A percentile compares a stretch with the other conserved stretches of the same genome.
Conservation (phyloP, 768 basidiomycete species). For the Kwoniella dejecticola region DNA sequence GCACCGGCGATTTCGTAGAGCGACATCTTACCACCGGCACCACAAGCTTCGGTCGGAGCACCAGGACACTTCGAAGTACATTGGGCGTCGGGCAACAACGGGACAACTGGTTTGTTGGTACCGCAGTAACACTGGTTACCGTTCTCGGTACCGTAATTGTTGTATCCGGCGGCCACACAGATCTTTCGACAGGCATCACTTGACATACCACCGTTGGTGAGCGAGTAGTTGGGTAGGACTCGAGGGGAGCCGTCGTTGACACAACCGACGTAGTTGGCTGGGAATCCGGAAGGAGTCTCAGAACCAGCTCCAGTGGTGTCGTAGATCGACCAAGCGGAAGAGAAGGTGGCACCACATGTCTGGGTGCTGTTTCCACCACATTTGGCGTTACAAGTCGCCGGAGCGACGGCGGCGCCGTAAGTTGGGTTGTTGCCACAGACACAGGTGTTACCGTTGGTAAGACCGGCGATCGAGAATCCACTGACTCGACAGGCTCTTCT, state of each 20-base stretch:
- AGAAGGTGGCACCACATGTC: slow-evolving; percentile 35
- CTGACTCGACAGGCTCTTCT: slow-evolving; percentile 41
- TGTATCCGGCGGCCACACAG: slow-evolving; percentile 29
- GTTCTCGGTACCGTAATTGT: slow-evolving; percentile 30
- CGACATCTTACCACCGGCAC: slow-evolving; percentile 26
- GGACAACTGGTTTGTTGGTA: slow-evolving; percentile 13
- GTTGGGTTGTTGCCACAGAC: slow-evolving; percentile 36
- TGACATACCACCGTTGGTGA: slow-evolving; percentile 18
- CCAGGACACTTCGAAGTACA: slow-evolving; percentile 38
- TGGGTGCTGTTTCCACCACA: slow-evolving; percentile 29
- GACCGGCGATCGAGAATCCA: slow-evolving; percentile 31
- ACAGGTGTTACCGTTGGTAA: slow-evolving; percentile 41
- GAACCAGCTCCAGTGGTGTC: slow-evolving; percentile 30
- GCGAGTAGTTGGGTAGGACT: slow-evolving; percentile 20
- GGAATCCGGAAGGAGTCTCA: slow-evolving; percentile 17
- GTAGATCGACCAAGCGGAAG: slow-evolving; percentile 27
- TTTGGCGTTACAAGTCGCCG: slow-evolving; percentile 16
- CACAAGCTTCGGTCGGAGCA: slow-evolving; percentile 27
- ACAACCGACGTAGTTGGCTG: slow-evolving; percentile 37
- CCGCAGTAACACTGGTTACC: slow-evolving; percentile 43
- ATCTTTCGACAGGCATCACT: slow-evolving; percentile 27
- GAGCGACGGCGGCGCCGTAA: slow-evolving; percentile 20
- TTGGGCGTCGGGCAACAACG: slow-evolving; percentile 25
- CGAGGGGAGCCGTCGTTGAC: slow-evolving; percentile 19
- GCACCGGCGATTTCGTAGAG: slow-evolving; percentile 24